phyloP scores from a whole-genome alignment of 2,329 filamentous ascomycete genomes.

The Graphilbum fragrans region DNA sequence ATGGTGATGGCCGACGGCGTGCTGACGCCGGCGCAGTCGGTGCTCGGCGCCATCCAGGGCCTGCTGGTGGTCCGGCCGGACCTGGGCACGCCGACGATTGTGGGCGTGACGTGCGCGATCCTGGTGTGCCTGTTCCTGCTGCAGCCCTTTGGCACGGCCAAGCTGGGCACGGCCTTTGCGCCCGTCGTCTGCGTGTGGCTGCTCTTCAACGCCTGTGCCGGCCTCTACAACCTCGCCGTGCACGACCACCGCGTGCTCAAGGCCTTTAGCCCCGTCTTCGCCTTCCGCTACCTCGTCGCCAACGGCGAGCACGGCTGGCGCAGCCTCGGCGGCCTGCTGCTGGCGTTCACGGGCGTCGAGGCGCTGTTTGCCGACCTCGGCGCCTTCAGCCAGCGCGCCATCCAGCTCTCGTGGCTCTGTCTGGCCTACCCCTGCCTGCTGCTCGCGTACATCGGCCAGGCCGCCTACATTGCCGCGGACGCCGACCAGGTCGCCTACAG shows the following conservation, averaged over 20 bases:
- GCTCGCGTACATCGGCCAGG: constrained; percentile 60
- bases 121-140: constrained; percentile 50
- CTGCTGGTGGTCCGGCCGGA: constrained; percentile 43
- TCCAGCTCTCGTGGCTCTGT: constrained; percentile 61
- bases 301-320: constrained; percentile 50
- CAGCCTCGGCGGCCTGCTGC: constrained; percentile 56
- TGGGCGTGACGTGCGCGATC: constrained; percentile 53
- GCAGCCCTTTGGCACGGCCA: constrained; percentile 53
- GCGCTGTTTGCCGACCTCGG: constrained; percentile 69
- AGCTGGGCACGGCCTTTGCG: constrained; percentile 47
- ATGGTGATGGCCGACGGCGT: constrained; percentile 55
- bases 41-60: constrained; percentile 57
- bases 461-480: constrained; percentile 53
- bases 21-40: constrained; percentile 57
- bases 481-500: constrained; percentile 44
- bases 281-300: constrained; percentile 46
- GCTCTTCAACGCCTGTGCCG: constrained; percentile 47
- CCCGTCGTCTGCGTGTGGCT: constrained; percentile 59
- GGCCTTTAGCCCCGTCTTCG: constrained; percentile 47
- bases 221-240: constrained; percentile 47
- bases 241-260: constrained; percentile 42
- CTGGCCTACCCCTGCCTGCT: constrained; percentile 56
- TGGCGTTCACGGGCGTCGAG: constrained; percentile 69
- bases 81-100: constrained; percentile 43
- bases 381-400: constrained; percentile 57